These are phyloP conservation scores for Pyronema omphalodes DNA, from an alignment of 495 filamentous ascomycete species.

Conservation along the genomic window DNA sequence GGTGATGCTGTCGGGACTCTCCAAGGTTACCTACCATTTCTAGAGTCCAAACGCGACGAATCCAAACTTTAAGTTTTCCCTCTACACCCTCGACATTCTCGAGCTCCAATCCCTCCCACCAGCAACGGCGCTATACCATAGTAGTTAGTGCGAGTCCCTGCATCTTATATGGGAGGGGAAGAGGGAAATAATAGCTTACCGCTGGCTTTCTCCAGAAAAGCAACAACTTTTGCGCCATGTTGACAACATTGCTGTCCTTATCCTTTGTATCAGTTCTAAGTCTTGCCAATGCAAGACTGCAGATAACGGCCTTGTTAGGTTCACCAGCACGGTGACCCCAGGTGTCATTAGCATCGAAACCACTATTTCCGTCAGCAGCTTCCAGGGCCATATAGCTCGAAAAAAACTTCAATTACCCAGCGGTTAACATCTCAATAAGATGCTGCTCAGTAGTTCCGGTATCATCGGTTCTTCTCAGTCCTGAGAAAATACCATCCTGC, in stretches of 20 bases:
- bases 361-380: conserved; percentile 33
- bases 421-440: conserved; percentile 97
- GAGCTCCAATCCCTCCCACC: conserved; percentile 98
- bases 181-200: conserved; percentile 9
- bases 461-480: conserved; percentile 84
- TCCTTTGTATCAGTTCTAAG: conserved; percentile 79
- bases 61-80: conserved; percentile 92
- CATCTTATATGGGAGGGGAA: not conserved
- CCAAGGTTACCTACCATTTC: conserved; percentile 56
- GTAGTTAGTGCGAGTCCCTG: not conserved
- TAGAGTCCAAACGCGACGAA: conserved; percentile 90
- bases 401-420: conserved; percentile 46
- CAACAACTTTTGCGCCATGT: conserved; percentile 96
- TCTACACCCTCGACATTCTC: conserved; percentile 76
- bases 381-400: not conserved
- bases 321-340: conserved; percentile 95
- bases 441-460: conserved; percentile 94
- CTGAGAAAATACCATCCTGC: conserved; percentile 93
- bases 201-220: conserved; percentile 98
- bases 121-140: conserved; percentile 48
- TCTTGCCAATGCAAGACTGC: conserved; percentile 80
- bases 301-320: conserved; percentile 95
- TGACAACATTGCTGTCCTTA: conserved; percentile 60
- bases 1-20: not conserved
- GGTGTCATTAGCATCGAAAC: conserved; percentile 83